Evolutionary conservation across 331 rosid species (phyloP).

Genomic region (Phaseolus coccineus): DNA sequence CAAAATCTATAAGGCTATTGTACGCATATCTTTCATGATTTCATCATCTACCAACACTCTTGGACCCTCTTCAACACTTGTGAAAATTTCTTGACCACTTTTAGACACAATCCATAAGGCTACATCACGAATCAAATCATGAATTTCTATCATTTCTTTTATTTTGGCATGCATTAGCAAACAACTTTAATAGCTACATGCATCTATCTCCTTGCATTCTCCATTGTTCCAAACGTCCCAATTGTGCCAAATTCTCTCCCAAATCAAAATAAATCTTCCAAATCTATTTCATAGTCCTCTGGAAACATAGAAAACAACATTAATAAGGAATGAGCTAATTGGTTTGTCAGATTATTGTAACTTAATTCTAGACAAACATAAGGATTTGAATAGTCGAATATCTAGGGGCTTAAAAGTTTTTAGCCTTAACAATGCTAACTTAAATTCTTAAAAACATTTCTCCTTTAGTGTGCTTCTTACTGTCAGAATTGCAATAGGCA

Average conservation of each 20-base stretch:
- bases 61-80: too few species aligned
- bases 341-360: slow-evolving; percentile 24
- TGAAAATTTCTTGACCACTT: neutral
- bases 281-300: too few species aligned
- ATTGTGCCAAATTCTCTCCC: neutral
- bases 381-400: neutral
- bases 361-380: neutral
- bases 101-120: too few species aligned
- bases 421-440: slow-evolving; percentile 9
- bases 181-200: too few species aligned
- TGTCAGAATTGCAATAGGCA: slow-evolving; percentile 11
- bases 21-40: too few species aligned
- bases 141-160: slow-evolving; percentile 20
- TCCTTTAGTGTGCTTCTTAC: neutral
- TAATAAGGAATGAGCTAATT: neutral
- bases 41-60: too few species aligned
- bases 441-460: neutral
- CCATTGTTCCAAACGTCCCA: neutral
- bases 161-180: neutral
- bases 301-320: too few species aligned
- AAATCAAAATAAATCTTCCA: neutral
- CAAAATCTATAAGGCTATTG: too few species aligned
- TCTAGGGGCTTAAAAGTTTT: neutral
- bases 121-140: neutral
- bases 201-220: slow-evolving; percentile 24